Base-by-base conservation (phyloP, 495 filamentous ascomycete genomes). In the Thozetella sp. region DNA sequence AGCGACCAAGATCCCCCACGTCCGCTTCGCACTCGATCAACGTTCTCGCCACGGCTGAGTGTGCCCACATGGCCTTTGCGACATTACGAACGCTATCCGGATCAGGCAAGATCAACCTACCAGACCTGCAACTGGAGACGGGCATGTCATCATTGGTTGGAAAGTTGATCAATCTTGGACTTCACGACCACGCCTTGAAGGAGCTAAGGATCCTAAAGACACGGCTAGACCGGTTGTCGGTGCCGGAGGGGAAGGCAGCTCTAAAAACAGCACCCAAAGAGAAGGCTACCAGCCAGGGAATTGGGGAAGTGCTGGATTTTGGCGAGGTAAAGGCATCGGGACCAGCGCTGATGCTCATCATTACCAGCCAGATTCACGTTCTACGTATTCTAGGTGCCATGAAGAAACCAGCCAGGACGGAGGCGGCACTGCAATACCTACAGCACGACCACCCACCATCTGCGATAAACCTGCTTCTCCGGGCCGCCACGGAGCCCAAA, bases 101-200 rank as follows among this genome's bases (percentile, higher is more conserved):
- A 25, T 62, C 75, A 52, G 67, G 83, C 62, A 68, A 63, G 69
- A 64, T 74, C 63, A 81, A 60, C 2, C 70, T 85, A 17, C 85
- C 88, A 10, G 83, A 80, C 34, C 75, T 94, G 53, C 93, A 97
- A 62, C 76, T 96, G 2, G 94, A 97, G 67, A 88, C 86, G 58
- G 95, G 91, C 6, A 90, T 92, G 73, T 90, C 90, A 46, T 86
- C 89, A 9, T 77, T 99, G 43, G 77, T 90, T 23, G 85, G 83
- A 43, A 93, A 88, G 62, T 72, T 96, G 19, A 79, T 96, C 6
- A 81, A 84, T 0, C 73, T 96, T 51, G 88, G 88, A 15, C 69
- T 96, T 57, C 86, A 91, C 56, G 88, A 92, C 17, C 71, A 89
- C 57, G 95, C 94, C 4, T 74, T 88, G 56, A 92, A 89, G 64